Conservation (phyloP, 2,329 filamentous ascomycete genomes). For the Fusarium pseudoanthophilum region DNA sequence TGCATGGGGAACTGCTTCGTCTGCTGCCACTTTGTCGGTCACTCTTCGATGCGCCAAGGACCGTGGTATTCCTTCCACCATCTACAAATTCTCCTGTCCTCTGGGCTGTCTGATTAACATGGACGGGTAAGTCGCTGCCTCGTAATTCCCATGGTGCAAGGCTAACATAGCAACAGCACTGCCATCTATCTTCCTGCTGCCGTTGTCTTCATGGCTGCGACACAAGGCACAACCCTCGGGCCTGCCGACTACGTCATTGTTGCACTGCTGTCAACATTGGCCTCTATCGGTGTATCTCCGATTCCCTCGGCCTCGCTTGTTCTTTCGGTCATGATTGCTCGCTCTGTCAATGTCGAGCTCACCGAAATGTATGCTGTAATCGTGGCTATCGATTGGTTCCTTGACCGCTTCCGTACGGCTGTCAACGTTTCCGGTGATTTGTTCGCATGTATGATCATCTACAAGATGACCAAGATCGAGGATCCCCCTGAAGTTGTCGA, state of each 20-base stretch:
- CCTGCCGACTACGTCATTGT: conserved; percentile 61
- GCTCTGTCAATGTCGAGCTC: conserved; percentile 56
- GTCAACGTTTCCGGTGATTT: conserved; percentile 63
- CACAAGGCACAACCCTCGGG: conserved; percentile 57
- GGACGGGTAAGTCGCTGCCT: conserved; percentile 52
- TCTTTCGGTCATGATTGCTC: conserved; percentile 62
- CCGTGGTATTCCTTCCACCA: conserved; percentile 54
- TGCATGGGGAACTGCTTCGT: conserved; percentile 64
- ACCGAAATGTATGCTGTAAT: conserved; percentile 64
- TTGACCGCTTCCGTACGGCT: conserved; percentile 65
- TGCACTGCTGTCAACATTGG: conserved; percentile 59
- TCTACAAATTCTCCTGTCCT: conserved; percentile 59
- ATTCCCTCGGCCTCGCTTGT: conserved; percentile 64
- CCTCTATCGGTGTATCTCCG: conserved; percentile 64
- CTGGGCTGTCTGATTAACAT: conserved; percentile 63
- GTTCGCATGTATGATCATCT: conserved; percentile 47
- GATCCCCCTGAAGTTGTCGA: conserved; percentile 36
- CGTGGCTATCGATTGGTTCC: conserved; percentile 65
- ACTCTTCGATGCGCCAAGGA: conserved; percentile 56
- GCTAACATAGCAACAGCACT: conserved; percentile 48
- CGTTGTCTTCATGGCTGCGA: conserved; percentile 63
- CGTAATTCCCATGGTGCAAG: background rate
- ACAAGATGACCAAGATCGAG: conserved; percentile 42
- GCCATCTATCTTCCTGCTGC: conserved; percentile 66
- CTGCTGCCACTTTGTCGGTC: conserved; percentile 62